These are phyloP conservation scores for Cydonia oblonga DNA, from an alignment of 331 rosid genomes.

Conservation along the genomic window DNA sequence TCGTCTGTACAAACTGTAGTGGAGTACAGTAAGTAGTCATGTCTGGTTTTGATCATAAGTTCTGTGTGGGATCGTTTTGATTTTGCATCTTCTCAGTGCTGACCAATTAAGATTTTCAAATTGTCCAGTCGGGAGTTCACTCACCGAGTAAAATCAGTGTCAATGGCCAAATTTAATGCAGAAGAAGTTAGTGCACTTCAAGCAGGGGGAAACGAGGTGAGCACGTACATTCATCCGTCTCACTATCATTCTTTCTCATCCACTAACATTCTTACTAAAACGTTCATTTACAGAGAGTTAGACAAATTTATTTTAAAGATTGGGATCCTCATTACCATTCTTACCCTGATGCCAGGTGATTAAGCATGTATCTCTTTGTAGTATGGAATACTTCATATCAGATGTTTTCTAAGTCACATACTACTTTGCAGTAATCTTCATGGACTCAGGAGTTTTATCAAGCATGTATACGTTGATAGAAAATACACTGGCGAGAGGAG, in stretches of 20 bases:
- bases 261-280: background rate
- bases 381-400: background rate
- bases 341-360: constrained; percentile 58
- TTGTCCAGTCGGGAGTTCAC: constrained; percentile 78
- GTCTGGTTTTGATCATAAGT: background rate
- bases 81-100: background rate
- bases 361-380: background rate
- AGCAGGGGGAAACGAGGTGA: constrained; percentile 85
- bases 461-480: constrained; percentile 55
- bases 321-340: constrained; percentile 59
- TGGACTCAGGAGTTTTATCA: constrained; percentile 66
- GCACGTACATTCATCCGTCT: constrained; percentile 1
- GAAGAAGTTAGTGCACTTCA: constrained; percentile 81
- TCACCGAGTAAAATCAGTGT: constrained; percentile 84
- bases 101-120: constrained; percentile 1
- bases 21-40: constrained; percentile 77
- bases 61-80: background rate
- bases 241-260: background rate
- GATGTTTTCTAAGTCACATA: constrained; percentile 26
- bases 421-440: constrained; percentile 50
- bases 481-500: constrained; percentile 54
- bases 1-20: constrained; percentile 85
- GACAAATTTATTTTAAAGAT: constrained; percentile 53
- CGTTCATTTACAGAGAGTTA: constrained; percentile 53
- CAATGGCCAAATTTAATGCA: constrained; percentile 64